Percentiles rank a stretch among this genome's conserved stretches.
Evolutionary conservation across 129 eudicot genomes (phyloP).

Genomic region (Flaveria sonorensis): DNA sequence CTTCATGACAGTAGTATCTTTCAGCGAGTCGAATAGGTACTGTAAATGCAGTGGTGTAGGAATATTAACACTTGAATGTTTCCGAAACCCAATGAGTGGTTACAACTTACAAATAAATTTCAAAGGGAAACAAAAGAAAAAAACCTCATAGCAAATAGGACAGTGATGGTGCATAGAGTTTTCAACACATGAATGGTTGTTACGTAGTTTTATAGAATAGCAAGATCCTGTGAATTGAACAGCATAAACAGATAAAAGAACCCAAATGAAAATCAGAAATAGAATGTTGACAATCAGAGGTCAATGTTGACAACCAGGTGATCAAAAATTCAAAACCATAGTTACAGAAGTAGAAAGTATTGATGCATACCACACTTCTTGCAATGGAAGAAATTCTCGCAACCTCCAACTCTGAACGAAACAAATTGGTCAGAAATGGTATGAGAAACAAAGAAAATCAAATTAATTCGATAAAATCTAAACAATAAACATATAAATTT

Average conservation of each 20-base stretch:
- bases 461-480: not conserved
- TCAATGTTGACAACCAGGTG: not conserved
- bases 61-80: not conserved
- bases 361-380: constrained; percentile 78
- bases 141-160: constrained; percentile 95
- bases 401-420: constrained; percentile 73
- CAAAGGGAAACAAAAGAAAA: constrained; percentile 4
- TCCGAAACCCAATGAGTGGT: not conserved
- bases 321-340: not conserved
- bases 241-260: constrained; percentile 9
- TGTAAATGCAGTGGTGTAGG: constrained; percentile 30
- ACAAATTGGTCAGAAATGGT: not conserved
- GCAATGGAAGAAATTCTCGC: constrained; percentile 89
- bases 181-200: constrained; percentile 88
- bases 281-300: not conserved
- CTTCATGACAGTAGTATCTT: constrained; percentile 86
- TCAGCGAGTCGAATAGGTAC: constrained; percentile 92
- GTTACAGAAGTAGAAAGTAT: constrained; percentile 2
- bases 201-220: constrained; percentile 64
- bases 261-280: not conserved
- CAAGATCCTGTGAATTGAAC: constrained; percentile 63
- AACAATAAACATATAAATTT: constrained; percentile 1
- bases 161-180: constrained; percentile 98
- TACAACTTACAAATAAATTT: not conserved
- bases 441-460: constrained; percentile 6